These are phyloP conservation scores for Linnemannia elongata DNA, from an alignment of 192 early-diverging fungal genomes.

Conservation along the genomic window DNA sequence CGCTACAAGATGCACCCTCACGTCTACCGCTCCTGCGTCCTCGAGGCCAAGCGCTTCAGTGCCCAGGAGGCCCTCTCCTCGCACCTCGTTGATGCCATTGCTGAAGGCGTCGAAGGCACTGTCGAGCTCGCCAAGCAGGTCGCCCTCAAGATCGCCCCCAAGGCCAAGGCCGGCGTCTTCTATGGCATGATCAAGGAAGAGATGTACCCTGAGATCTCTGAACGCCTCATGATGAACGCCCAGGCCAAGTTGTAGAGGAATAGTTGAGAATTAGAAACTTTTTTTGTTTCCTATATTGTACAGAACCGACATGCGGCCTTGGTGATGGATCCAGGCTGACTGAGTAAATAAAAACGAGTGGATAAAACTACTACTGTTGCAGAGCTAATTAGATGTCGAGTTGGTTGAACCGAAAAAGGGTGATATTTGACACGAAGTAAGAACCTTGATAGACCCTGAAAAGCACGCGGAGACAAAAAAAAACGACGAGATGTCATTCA, in stretches of 20 bases:
- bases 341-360: background rate
- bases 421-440: background rate
- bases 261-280: background rate
- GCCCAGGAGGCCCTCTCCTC: constrained; percentile 71
- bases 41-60: constrained; percentile 72
- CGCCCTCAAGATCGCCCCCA: constrained; percentile 67
- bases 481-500: background rate
- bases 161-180: constrained; percentile 67
- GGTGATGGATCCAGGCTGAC: background rate
- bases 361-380: background rate
- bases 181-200: constrained; percentile 75
- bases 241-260: constrained; percentile 8
- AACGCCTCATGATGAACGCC: constrained; percentile 14
- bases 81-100: constrained; percentile 72
- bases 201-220: constrained; percentile 67
- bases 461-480: background rate
- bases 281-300: background rate
- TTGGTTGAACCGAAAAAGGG: background rate
- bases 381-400: background rate
- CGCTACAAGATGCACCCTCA: constrained; percentile 72
- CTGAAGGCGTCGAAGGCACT: constrained; percentile 61
- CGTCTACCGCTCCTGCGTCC: constrained; percentile 72
- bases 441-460: background rate
- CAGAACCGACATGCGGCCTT: background rate
- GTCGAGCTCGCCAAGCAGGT: constrained; percentile 66